These are phyloP conservation scores for Malus fusca DNA, from an alignment of 306 rosid genomes.

Conservation along the genomic window DNA sequence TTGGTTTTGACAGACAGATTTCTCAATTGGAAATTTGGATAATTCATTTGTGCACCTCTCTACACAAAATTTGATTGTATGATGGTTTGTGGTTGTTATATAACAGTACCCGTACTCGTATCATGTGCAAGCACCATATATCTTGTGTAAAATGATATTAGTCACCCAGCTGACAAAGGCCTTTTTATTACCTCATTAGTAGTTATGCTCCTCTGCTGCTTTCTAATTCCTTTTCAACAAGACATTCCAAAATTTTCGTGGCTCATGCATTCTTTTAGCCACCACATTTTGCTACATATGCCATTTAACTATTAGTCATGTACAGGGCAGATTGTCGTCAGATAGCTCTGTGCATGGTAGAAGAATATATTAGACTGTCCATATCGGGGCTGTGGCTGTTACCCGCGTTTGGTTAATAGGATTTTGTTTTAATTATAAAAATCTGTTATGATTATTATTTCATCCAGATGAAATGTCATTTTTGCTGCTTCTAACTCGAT, in stretches of 20 bases:
- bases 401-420: not conserved
- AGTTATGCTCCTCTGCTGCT: not conserved
- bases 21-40: not conserved
- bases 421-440: not conserved
- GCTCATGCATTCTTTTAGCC: not conserved
- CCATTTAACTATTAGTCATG: not conserved
- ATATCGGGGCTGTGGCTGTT: not conserved
- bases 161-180: not conserved
- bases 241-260: not conserved
- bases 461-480: not conserved
- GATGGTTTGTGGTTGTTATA: not conserved
- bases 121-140: not conserved
- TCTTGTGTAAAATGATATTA: not conserved
- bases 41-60: not conserved
- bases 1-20: not conserved
- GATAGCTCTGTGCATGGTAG: not conserved
- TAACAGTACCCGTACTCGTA: not conserved
- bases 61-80: not conserved
- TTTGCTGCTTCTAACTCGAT: constrained; percentile 18
- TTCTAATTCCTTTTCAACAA: not conserved
- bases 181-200: not conserved
- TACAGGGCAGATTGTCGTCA: not conserved
- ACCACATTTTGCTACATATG: not conserved
- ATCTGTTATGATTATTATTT: not conserved
- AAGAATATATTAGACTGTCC: not conserved